Evolutionary conservation across 2,329 filamentous ascomycete species (phyloP).

Genomic region (Neofusicoccum umdonicola): DNA sequence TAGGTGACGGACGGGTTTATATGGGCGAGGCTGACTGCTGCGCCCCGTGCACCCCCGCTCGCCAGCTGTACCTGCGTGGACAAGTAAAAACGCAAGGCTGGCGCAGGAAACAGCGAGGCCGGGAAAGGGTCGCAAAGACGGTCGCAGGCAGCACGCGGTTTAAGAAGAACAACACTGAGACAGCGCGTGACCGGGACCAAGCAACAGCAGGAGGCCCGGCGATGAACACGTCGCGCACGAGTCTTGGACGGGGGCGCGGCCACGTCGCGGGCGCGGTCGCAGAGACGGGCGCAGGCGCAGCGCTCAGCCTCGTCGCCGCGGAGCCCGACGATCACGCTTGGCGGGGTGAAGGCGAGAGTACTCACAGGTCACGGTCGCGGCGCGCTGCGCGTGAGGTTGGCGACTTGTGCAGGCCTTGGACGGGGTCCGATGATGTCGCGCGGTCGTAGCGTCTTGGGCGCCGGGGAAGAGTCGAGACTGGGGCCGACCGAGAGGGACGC

Average conservation of each 20-base stretch:
- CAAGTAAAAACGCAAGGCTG: background rate
- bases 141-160: background rate
- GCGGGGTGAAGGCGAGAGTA: background rate
- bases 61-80: conserved; percentile 4
- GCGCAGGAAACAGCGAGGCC: background rate
- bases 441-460: background rate
- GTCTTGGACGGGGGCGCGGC: background rate
- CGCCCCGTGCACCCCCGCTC: conserved; percentile 5
- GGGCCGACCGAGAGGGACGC: background rate
- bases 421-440: background rate
- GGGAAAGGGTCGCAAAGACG: background rate
- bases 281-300: background rate
- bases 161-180: background rate
- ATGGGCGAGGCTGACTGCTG: conserved; percentile 12
- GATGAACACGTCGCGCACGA: background rate
- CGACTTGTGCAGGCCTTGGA: background rate
- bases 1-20: background rate
- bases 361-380: background rate
- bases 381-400: background rate
- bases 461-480: background rate
- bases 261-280: background rate
- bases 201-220: background rate
- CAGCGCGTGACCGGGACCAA: background rate
- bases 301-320: background rate
- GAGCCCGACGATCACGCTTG: background rate